A percentile compares a stretch with the other conserved stretches of the same genome.
Conservation (phyloP, 1,284 basidiomycete genomes). For the Papiliotrema fonsecae region DNA sequence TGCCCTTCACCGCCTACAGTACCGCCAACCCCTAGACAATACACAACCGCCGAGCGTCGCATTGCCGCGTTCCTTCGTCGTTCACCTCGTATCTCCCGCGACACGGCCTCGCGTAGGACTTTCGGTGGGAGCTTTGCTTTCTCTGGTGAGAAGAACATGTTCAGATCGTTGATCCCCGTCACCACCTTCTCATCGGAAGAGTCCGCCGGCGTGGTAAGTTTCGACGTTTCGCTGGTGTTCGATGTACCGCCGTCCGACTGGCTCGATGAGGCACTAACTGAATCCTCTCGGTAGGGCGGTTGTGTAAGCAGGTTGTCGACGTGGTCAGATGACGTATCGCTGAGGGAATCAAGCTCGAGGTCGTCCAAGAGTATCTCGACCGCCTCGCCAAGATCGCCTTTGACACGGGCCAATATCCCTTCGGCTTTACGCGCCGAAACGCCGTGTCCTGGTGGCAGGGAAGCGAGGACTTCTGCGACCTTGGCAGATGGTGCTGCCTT, state of each 20-base stretch:
- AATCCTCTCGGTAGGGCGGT: neutral
- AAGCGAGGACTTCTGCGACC: conserved; percentile 20
- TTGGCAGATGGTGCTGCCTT: neutral
- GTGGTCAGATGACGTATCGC: neutral
- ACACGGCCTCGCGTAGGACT: too few species aligned
- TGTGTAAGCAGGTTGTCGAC: neutral
- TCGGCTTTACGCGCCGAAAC: conserved; percentile 15
- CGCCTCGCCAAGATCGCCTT: conserved; percentile 34
- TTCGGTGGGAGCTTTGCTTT: too few species aligned
- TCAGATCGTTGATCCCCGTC: neutral
- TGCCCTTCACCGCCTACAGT: too few species aligned
- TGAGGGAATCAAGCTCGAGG: conserved; percentile 13
- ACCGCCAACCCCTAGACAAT: too few species aligned
- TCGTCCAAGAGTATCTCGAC: conserved; percentile 40
- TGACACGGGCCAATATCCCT: conserved; percentile 26
- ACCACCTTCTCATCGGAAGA: neutral
- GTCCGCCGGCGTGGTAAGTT: conserved; percentile 1
- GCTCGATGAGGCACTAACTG: neutral
- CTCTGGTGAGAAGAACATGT: neutral
- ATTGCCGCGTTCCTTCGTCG: too few species aligned
- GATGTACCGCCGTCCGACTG: conserved; percentile 1
- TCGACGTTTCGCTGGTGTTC: neutral
- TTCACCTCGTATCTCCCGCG: too few species aligned
- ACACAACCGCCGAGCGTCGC: too few species aligned
- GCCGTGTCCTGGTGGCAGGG: conserved; percentile 30